phyloP scores from a whole-genome alignment of 2,329 filamentous ascomycete genomes.

The Penicillium glabrum region DNA sequence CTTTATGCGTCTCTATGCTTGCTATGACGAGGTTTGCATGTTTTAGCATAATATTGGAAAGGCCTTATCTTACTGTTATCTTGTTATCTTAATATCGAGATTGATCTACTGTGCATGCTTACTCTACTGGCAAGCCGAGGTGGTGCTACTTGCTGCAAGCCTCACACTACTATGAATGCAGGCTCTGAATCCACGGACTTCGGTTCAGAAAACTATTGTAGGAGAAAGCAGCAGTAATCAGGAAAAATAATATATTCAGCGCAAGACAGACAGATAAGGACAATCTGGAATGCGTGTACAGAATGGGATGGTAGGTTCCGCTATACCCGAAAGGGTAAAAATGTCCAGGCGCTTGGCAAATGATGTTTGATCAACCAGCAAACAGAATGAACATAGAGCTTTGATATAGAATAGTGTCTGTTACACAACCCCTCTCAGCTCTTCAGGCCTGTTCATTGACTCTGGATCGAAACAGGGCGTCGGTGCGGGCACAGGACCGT shows the following conservation, averaged over 20 bases:
- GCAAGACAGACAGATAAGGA: not conserved
- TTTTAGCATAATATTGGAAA: not conserved
- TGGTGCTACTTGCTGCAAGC: not conserved
- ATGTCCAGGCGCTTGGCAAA: constrained; percentile 24
- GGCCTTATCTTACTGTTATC: not conserved
- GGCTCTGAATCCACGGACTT: not conserved
- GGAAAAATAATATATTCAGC: not conserved
- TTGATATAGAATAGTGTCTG: no score
- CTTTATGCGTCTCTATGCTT: constrained; percentile 16
- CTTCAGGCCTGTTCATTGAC: no score
- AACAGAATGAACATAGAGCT: not conserved
- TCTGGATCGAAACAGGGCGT: no score
- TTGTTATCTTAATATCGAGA: not conserved
- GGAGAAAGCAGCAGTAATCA: not conserved
- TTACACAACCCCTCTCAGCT: no score
- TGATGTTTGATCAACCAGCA: not conserved
- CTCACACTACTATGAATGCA: not conserved
- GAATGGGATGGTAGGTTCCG: constrained; percentile 19
- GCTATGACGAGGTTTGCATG: not conserved
- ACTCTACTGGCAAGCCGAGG: not conserved
- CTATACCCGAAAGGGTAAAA: constrained; percentile 33
- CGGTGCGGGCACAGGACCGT: no score
- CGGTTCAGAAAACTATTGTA: not conserved
- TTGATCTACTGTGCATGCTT: not conserved
- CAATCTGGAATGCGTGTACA: constrained; percentile 10